Conservation (phyloP, 2,329 filamentous ascomycete species). For the Penicillium frequentans region DNA sequence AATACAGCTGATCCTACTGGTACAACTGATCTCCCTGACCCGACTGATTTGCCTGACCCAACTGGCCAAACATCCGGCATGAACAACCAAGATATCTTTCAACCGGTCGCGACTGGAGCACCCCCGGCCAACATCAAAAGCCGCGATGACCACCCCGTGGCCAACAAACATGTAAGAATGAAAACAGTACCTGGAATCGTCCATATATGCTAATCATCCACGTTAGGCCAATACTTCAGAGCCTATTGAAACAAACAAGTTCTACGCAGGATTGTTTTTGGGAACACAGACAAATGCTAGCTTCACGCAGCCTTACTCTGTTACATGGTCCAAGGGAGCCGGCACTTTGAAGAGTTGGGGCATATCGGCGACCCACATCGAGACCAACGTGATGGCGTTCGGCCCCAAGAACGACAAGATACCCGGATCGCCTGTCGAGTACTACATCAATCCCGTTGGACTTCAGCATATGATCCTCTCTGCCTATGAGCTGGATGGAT, state of each 20-base stretch:
- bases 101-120: constrained; percentile 39
- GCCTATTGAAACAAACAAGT: constrained; percentile 54
- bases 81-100: constrained; percentile 43
- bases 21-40: too few species aligned
- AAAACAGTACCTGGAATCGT: neutral
- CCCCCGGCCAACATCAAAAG: constrained; percentile 40
- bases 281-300: constrained; percentile 67
- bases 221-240: constrained; percentile 28
- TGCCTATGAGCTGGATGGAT: constrained; percentile 67
- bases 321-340: constrained; percentile 66
- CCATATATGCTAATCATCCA: neutral
- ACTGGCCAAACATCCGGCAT: constrained; percentile 19
- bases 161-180: constrained; percentile 38
- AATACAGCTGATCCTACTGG: neutral
- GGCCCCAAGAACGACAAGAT: constrained; percentile 56
- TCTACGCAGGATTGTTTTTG: constrained; percentile 78
- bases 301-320: constrained; percentile 74
- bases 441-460: constrained; percentile 78
- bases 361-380: constrained; percentile 72
- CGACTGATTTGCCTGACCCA: neutral
- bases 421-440: constrained; percentile 61
- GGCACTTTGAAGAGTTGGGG: constrained; percentile 70
- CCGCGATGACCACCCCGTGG: constrained; percentile 45
- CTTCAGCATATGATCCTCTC: constrained; percentile 81
- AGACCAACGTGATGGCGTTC: constrained; percentile 65